Base-by-base conservation (phyloP, 2,329 filamentous ascomycete genomes). In the Sclerotinia subarctica region DNA sequence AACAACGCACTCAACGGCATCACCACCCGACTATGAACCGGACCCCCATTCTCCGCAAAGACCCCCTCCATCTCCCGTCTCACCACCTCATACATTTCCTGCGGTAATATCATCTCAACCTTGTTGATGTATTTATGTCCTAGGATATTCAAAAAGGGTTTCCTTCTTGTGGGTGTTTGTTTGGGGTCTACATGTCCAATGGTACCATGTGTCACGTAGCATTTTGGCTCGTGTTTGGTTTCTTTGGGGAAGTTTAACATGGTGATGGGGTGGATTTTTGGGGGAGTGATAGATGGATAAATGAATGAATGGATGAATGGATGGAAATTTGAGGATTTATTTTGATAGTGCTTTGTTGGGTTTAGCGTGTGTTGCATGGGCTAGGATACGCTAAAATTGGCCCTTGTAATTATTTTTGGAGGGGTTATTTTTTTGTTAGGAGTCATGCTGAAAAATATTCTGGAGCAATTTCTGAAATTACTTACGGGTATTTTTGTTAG, bases 1-100 rank as follows among this genome's bases (percentile, higher is more conserved):
- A 98, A 77, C 6, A 98, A 76, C 69, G 92, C 88, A 11, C 84
- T 84, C 13, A 97, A 82, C 4, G 87, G 86, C 85, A 96, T 88
- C 72, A 87, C 85, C 2, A 96, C 87, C 69, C 86, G 85, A 44
- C 86, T 85, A 81, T 92, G 96, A 17, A 73, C 72, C 1, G 84
- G 82, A 35, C 26, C 66, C 58, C 79, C 73, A 32, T 79, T 71
- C 47, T 79, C 78, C 3, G 71, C 75, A 10, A 83, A 77, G 21
- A 93, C 75, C 70, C 84, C 84, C n/a, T 64, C 76, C 73, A 26
- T 15, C 29, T 10, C 29, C 44, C 82, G 76, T 73, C 82, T 81
- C 4, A 91, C 79, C 24, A 82, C 73, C 35, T 85, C 81, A 73
- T 86, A 87, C 1, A 85, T 72, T 60, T 89, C 86, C 71, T 86